phyloP scores from a whole-genome alignment of 1,284 basidiomycete species.

The Trichosporon sp. region DNA sequence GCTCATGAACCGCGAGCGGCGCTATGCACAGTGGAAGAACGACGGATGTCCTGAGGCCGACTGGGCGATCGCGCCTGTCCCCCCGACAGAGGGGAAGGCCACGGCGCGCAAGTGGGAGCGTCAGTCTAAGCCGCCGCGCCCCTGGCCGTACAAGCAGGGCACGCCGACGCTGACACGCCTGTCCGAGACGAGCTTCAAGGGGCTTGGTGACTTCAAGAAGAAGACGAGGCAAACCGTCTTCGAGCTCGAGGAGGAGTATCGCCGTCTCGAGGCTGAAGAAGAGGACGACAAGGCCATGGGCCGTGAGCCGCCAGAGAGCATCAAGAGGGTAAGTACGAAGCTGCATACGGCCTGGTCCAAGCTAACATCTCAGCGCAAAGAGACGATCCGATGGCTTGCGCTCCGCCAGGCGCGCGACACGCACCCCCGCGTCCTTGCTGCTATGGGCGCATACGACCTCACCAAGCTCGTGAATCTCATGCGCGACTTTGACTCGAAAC shows the following conservation, averaged over 20 bases:
- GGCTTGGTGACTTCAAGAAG: slow-evolving; percentile 34
- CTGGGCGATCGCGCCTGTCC: slow-evolving; percentile 36
- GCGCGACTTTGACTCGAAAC: slow-evolving; percentile 17
- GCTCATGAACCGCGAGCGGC: slow-evolving; percentile 38
- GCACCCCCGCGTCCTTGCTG: slow-evolving; percentile 29
- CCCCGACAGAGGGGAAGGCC: slow-evolving; percentile 13
- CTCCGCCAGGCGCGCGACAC: slow-evolving; percentile 33
- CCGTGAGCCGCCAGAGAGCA: slow-evolving; percentile 23
- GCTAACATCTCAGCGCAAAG: slow-evolving; percentile 21
- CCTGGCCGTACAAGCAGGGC: slow-evolving; percentile 36
- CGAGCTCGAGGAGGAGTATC: slow-evolving; percentile 31
- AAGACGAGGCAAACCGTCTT: slow-evolving; percentile 12
- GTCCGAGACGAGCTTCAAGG: slow-evolving; percentile 33
- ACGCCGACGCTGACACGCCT: slow-evolving; percentile 34
- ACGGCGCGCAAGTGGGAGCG: slow-evolving; percentile 19
- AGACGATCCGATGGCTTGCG: slow-evolving; percentile 38
- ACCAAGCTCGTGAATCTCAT: slow-evolving; percentile 27
- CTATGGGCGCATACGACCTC: slow-evolving; percentile 28
- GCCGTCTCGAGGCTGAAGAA: slow-evolving; percentile 32
- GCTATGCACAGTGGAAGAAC: slow-evolving; percentile 48
- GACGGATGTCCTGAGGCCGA: slow-evolving; percentile 39
- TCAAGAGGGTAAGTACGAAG: slow-evolving; percentile 27
- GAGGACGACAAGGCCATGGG: slow-evolving; percentile 44
- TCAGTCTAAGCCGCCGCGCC: slow-evolving; percentile 24
- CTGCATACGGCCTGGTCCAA: neutral